Conservation (phyloP, 1,139 yeast genomes). For the Scheffersomyces titani region DNA sequence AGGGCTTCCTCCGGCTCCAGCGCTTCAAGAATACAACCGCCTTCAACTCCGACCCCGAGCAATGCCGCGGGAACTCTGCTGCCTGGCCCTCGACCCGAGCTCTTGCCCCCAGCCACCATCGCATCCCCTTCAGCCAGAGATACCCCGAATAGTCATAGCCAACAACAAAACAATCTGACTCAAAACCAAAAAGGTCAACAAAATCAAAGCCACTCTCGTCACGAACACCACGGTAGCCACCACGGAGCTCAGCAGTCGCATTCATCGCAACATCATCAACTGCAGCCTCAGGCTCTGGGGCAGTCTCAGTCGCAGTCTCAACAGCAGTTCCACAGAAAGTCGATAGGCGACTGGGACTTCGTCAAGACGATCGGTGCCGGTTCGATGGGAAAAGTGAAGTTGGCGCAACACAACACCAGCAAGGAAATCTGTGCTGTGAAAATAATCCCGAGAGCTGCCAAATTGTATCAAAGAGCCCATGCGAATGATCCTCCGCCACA, state of each 20-base stretch:
- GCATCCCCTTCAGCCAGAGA: conserved; percentile 15
- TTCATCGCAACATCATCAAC: neutral
- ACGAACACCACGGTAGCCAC: conserved; percentile 2
- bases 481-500: conserved; percentile 65
- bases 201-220: neutral
- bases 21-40: conserved; percentile 6
- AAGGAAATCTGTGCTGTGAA: conserved; percentile 85
- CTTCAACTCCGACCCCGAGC: conserved; percentile 8
- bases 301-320: conserved; percentile 13
- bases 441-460: conserved; percentile 79
- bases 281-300: conserved; percentile 4
- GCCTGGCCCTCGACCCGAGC: conserved; percentile 13
- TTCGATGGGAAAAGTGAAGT: conserved; percentile 97
- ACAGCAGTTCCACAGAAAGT: conserved; percentile 74
- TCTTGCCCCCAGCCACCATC: conserved; percentile 27
- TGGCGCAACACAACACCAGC: conserved; percentile 83
- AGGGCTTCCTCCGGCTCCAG: conserved; percentile 16
- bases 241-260: conserved; percentile 1
- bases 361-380: conserved; percentile 97
- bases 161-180: neutral
- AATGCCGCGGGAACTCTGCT: neutral
- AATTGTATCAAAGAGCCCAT: conserved; percentile 75
- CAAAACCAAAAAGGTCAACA: neutral
- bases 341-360: conserved; percentile 97
- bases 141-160: conserved; percentile 1